Evolutionary conservation across 441 rosid species (phyloP).

Genomic region (Monsonia emarginata): DNA sequence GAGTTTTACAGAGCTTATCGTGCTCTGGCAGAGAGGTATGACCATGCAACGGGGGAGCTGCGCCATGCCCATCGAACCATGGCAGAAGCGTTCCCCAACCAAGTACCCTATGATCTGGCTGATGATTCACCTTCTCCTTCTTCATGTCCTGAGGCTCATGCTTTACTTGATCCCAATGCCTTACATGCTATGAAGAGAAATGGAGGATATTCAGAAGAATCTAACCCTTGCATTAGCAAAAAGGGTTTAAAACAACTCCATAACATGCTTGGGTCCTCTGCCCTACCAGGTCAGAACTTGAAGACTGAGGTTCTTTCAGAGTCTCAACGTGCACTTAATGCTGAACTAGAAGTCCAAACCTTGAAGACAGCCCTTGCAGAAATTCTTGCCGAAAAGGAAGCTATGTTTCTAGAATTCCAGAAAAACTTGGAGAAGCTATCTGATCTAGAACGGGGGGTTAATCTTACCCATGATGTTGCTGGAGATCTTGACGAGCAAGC

Average conservation of each 20-base stretch:
- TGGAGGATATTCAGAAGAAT: slow-evolving; percentile 30
- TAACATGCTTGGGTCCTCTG: slow-evolving; percentile 21
- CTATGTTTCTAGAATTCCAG: slow-evolving; percentile 38
- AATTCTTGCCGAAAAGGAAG: slow-evolving; percentile 47
- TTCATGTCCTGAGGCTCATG: slow-evolving; percentile 27
- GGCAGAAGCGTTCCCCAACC: slow-evolving; percentile 62
- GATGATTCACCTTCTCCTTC: slow-evolving; percentile 42
- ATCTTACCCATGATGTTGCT: slow-evolving; percentile 33
- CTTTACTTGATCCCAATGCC: slow-evolving; percentile 22
- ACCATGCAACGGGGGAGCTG: slow-evolving; percentile 62
- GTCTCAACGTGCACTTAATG: slow-evolving; percentile 27
- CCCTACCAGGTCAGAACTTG: slow-evolving; percentile 15
- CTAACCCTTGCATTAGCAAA: slow-evolving; percentile 27
- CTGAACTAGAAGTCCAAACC: slow-evolving; percentile 39
- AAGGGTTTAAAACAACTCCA: slow-evolving; percentile 42
- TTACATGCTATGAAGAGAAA: slow-evolving; percentile 19
- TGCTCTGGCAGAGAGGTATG: slow-evolving; percentile 69
- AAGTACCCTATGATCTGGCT: slow-evolving; percentile 31
- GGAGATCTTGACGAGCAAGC: slow-evolving; percentile 43
- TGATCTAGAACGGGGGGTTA: slow-evolving; percentile 35
- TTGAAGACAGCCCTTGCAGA: slow-evolving; percentile 38
- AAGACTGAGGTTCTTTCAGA: slow-evolving; percentile 21
- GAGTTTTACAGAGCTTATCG: slow-evolving; percentile 75
- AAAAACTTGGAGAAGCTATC: slow-evolving; percentile 41
- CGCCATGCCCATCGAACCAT: slow-evolving; percentile 63